Base-by-base conservation (phyloP, 345 rosid genomes). In the Populus nigra region DNA sequence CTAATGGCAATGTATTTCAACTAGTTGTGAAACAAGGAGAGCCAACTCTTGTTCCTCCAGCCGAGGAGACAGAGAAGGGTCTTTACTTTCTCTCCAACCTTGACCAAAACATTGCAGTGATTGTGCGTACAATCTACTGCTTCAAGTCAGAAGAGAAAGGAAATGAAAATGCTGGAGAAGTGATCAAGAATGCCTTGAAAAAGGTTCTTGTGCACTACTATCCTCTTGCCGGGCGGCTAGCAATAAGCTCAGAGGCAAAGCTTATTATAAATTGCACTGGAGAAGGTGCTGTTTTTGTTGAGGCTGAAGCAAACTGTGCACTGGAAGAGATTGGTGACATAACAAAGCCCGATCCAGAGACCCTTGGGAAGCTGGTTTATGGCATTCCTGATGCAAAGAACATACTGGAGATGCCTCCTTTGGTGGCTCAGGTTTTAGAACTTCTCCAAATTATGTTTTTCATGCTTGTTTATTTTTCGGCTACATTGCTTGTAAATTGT, bases 381-480 rank as follows among this genome's bases (percentile, higher is more conserved):
- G 91, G 91, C 75, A 84, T 94, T 77, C 97, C 89, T 50, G 95
- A 87, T 31, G 97, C 98, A 9, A 90, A 87, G 63, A 94, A 88
- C 82, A 89, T 94, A 69, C 88, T 94, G n/a, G 92, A 94, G 70
- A 89, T 91, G 49, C 98, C 98, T 80, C 98, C 91, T 78, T 87
- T 94, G n/a, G 86, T 89, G 0, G 97, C 97, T 88, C 96, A 94
- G 97, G 98, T 94, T 50, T 76, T 33, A 29, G 7, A 31, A 20
- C n/a, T 20, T 55, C 20, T 65, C 31, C 50, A 4, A 6, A 29
- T 73, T 7, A 59, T 36, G 12, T 66, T 57, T 15, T 22, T 4
- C 47, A 39, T 15, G 36, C 35, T 36, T 50, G n/a, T 18, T 50
- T 18, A 13, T 50, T 1, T 6, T 18, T 18, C 1, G 22, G n/a